Conservation (phyloP, 768 basidiomycete species). For the Rhodosporidiobolus sp. region DNA sequence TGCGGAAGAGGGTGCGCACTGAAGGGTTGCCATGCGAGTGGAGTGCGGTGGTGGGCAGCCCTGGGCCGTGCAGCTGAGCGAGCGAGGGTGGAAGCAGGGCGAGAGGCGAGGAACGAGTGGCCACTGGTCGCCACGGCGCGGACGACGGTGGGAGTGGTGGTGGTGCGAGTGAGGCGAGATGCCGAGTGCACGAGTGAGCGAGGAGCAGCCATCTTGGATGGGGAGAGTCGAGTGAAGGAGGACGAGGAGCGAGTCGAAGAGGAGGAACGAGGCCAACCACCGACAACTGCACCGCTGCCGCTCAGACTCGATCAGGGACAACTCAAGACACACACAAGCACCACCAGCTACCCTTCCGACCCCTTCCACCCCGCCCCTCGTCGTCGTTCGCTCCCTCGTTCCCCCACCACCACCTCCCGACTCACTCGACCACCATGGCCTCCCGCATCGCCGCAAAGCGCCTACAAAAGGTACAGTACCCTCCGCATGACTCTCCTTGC, state of each 20-base stretch:
- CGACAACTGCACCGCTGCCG: too few relatives aligned
- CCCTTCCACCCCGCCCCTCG: background rate
- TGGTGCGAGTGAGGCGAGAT: background rate
- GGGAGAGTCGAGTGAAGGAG: too few relatives aligned
- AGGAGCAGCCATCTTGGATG: too few relatives aligned
- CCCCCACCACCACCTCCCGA: background rate
- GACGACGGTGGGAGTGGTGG: background rate
- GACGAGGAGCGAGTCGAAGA: too few relatives aligned
- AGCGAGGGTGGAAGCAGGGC: background rate
- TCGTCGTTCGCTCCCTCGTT: background rate
- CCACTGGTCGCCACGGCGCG: background rate
- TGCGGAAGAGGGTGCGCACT: background rate
- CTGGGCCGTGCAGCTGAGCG: background rate
- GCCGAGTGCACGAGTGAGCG: background rate
- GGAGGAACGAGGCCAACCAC: too few relatives aligned
- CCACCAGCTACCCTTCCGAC: too few relatives aligned
- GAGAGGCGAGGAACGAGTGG: constrained; percentile 1
- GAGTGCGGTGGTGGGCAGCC: background rate
- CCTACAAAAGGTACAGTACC: constrained; percentile 18
- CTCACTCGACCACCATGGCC: constrained; percentile 1
- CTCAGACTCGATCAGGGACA: too few relatives aligned
- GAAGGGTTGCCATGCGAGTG: background rate
- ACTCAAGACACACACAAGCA: too few relatives aligned
- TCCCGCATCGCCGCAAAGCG: constrained; percentile 28
- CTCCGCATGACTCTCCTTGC: background rate